Base-by-base conservation (phyloP, 1,284 basidiomycete genomes). In the Pisolithus thermaeus region DNA sequence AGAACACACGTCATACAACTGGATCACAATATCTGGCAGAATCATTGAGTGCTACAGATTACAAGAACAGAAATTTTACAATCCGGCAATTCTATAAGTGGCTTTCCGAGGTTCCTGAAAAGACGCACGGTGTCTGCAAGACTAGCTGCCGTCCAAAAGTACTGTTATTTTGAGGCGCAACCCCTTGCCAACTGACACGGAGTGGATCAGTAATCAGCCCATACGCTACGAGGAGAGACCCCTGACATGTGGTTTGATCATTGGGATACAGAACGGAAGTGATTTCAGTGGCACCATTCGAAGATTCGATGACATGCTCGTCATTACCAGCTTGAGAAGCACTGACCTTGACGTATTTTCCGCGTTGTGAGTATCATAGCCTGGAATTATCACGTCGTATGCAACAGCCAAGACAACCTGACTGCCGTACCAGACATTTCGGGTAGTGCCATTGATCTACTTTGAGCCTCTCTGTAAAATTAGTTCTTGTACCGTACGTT, bases 121-220 rank as follows among this genome's bases (percentile, higher is more conserved):
- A 88, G 80, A 50, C 89, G 80, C 50, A 95, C 67, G 62, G 97
- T 96, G 66, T 97, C 93, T 52, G 84, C 80, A 37, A 95, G 76
- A 66, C 83, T 87, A 22, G 90, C 91, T 20, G 89, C 86, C 32
- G 87, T 90, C 90, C 90, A 92, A 73, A 92, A 91, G 72, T 93
- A 94, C 70, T 97, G 93, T 63, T 97, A 94, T 1, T 75, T 96
- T 95, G 58, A 97, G 77, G 54, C 93, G 84, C 28, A 96, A 75
- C 67, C 93, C 90, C 68, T 96, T 96, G 56, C 93, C 93, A 52
- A 86, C 87, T 89, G 52, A 27, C 45, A 23, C 47, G 36, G 42
- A 49, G 12, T 52, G 53, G 6, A 49, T 53, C 45, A 51, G 32
- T 32, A 28, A 22, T 18, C 18, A 23, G 20, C 4, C 2, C 27